phyloP scores from a whole-genome alignment of 208 protist species.

The Acanthamoeba royreba region DNA sequence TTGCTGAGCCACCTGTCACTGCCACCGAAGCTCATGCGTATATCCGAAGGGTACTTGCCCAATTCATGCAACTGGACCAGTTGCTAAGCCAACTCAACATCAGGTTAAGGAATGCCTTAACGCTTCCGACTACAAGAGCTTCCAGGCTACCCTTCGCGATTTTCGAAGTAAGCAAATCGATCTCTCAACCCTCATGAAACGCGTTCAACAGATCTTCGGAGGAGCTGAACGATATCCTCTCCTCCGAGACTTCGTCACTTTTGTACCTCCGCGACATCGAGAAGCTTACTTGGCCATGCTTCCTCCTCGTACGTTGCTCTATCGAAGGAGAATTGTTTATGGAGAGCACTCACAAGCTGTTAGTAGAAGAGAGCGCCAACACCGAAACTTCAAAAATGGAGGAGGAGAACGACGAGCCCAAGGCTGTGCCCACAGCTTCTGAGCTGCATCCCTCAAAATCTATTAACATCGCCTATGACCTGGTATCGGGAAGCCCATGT shows the following conservation, averaged over 20 bases:
- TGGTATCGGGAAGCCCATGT: background rate
- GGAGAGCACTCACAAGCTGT: too few species aligned
- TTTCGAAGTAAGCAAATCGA: background rate
- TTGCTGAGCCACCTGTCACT: background rate
- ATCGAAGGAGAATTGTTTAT: too few species aligned
- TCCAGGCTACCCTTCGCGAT: slow-evolving; percentile 7
- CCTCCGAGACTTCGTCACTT: background rate
- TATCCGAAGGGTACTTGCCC: background rate
- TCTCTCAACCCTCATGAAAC: background rate
- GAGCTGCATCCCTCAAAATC: background rate
- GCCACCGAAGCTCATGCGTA: background rate
- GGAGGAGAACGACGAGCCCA: too few species aligned
- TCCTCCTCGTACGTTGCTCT: too few species aligned
- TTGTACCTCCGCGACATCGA: background rate
- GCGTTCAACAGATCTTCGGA: background rate
- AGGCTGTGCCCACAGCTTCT: background rate
- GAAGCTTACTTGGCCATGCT: background rate
- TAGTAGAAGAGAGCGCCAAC: too few species aligned
- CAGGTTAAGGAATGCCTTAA: background rate
- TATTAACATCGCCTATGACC: background rate
- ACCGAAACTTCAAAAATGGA: too few species aligned
- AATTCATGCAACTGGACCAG: too few species aligned
- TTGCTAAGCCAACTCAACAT: background rate
- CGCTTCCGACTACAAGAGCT: background rate
- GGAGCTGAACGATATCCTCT: background rate